Conservation (phyloP, 805 yeast species). For the Suhomyces tanzawaensis region DNA sequence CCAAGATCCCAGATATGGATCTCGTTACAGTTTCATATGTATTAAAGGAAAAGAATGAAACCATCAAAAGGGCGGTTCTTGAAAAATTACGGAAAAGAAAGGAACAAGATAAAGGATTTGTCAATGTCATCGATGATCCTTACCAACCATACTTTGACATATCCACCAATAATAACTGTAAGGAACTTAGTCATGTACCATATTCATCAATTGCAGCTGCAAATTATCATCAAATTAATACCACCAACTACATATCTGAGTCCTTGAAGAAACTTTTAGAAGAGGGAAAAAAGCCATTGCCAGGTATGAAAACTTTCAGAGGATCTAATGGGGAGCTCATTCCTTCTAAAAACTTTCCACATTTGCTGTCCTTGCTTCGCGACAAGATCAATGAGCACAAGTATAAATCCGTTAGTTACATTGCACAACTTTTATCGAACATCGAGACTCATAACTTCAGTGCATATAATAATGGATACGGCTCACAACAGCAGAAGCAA, state of each 20-base stretch:
- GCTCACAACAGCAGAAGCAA: constrained; percentile 18
- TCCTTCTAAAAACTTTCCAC: constrained; percentile 48
- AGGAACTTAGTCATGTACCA: constrained; percentile 66
- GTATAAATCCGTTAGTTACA: constrained; percentile 28
- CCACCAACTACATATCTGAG: constrained; percentile 51
- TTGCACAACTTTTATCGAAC: constrained; percentile 38
- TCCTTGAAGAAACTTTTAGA: constrained; percentile 39
- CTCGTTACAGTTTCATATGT: constrained; percentile 78
- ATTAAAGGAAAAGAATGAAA: constrained; percentile 68
- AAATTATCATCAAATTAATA: constrained; percentile 61
- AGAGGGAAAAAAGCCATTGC: constrained; percentile 45
- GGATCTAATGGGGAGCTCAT: constrained; percentile 52
- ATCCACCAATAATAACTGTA: constrained; percentile 46
- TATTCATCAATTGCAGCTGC: constrained; percentile 74
- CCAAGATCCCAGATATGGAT: constrained; percentile 91
- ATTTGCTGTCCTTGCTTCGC: constrained; percentile 39
- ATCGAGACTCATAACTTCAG: constrained; percentile 39
- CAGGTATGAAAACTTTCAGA: constrained; percentile 44
- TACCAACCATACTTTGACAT: constrained; percentile 77
- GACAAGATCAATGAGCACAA: constrained; percentile 25
- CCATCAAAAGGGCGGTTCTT: constrained; percentile 78
- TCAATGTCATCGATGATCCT: constrained; percentile 85
- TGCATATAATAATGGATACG: constrained; percentile 40
- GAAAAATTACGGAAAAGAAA: constrained; percentile 76
- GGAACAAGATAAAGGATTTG: constrained; percentile 69